phyloP scores from a whole-genome alignment of 2,329 filamentous ascomycete genomes.

The Triangularia verruculosa region DNA sequence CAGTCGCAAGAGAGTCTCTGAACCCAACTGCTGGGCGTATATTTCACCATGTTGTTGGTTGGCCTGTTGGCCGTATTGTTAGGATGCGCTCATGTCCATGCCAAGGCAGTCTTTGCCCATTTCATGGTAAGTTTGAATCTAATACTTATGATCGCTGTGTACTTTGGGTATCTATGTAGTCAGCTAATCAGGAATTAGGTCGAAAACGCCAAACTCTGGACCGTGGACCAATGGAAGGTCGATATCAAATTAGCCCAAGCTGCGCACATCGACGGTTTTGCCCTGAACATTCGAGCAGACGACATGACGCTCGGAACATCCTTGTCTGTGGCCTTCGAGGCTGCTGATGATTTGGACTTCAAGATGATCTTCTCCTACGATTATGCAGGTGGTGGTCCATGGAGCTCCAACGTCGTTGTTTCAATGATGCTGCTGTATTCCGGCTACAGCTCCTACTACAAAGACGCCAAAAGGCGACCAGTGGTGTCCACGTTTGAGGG shows the following conservation, averaged over 20 bases:
- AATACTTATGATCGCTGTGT: no score
- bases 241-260: neutral
- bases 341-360: neutral
- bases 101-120: neutral
- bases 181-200: no score
- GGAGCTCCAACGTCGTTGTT: neutral
- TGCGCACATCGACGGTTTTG: neutral
- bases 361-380: neutral
- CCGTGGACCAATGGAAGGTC: neutral
- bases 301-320: neutral
- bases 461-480: constrained; percentile 29
- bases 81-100: neutral
- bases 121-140: neutral
- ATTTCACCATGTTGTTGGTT: no score
- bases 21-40: no score
- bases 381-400: neutral
- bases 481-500: constrained; percentile 55
- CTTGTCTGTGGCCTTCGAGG: neutral
- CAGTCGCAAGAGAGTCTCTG: no score
- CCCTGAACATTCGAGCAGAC: neutral
- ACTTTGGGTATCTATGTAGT: neutral
- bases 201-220: neutral
- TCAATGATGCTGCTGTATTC: neutral
- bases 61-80: no score
- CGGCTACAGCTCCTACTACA: neutral